These are phyloP conservation scores for Populus tremula DNA, from an alignment of 345 rosid genomes.

Conservation along the genomic window DNA sequence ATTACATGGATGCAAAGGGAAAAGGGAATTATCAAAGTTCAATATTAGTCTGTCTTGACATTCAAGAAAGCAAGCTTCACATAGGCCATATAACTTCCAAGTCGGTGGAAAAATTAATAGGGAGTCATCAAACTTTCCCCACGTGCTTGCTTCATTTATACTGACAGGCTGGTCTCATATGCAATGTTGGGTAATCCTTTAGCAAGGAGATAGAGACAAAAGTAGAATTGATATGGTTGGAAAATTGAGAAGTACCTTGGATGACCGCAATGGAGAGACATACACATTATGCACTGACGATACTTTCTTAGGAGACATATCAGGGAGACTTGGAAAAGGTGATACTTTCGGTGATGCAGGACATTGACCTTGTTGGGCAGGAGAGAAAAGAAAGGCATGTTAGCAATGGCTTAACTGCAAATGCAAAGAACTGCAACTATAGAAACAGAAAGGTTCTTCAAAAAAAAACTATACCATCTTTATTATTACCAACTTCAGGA, in stretches of 20 bases:
- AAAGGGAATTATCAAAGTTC: too few relatives aligned
- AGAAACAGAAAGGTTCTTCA: background rate
- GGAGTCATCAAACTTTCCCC: background rate
- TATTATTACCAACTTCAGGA: slow-evolving; percentile 53
- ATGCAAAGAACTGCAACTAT: background rate
- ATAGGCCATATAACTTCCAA: background rate
- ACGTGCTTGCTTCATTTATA: background rate
- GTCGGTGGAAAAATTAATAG: background rate
- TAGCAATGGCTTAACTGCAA: slow-evolving; percentile 9
- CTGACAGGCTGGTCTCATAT: background rate
- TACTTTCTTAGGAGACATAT: slow-evolving; percentile 95
- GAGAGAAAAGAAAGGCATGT: slow-evolving; percentile 11
- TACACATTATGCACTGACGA: slow-evolving; percentile 85
- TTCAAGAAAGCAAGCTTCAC: background rate
- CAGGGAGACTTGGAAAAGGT: slow-evolving; percentile 84
- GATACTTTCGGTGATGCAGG: slow-evolving; percentile 86
- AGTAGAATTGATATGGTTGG: background rate
- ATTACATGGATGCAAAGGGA: background rate
- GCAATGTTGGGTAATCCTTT: background rate
- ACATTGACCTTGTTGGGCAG: slow-evolving; percentile 54
- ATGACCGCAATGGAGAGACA: slow-evolving; percentile 88
- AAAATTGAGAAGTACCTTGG: slow-evolving; percentile 59
- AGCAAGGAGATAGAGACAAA: background rate
- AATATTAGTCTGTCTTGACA: too few relatives aligned
- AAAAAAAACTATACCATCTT: slow-evolving; percentile 47